Evolutionary conservation across 306 rosid genomes (phyloP).

Genomic region (Corylus heterophylla): DNA sequence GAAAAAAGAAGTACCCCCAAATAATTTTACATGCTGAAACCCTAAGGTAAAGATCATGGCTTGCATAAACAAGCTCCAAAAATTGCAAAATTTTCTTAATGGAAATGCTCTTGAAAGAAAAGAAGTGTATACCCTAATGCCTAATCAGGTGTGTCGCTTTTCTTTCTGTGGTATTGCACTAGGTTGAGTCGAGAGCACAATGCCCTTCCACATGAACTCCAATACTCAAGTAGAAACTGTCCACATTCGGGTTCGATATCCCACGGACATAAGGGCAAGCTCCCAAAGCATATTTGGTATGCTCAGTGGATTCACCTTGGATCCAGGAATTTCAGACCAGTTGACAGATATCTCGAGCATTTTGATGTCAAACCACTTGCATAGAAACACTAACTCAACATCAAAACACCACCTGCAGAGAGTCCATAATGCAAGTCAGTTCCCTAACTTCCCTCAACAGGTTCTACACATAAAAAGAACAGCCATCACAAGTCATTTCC

Average conservation of each 20-base stretch:
- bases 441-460: not conserved
- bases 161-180: not conserved
- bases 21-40: not conserved
- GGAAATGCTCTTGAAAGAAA: not conserved
- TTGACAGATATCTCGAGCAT: conserved; percentile 87
- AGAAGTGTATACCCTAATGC: not conserved
- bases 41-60: not conserved
- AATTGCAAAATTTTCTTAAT: not conserved
- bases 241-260: conserved; percentile 91
- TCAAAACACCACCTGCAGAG: conserved; percentile 95
- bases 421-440: conserved; percentile 6
- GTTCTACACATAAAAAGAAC: too few species aligned
- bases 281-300: conserved; percentile 99
- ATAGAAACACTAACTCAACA: conserved; percentile 77
- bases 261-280: conserved; percentile 84
- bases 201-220: conserved; percentile 17
- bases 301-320: conserved; percentile 88
- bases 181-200: not conserved
- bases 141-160: conserved; percentile 1
- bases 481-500: too few species aligned
- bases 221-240: conserved; percentile 50
- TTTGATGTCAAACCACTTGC: conserved; percentile 71
- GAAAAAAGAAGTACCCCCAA: not conserved
- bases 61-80: not conserved
- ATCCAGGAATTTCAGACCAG: conserved; percentile 99